Evolutionary conservation across 495 filamentous ascomycete species (phyloP).

Genomic region (Aspergillus funiculosus): DNA sequence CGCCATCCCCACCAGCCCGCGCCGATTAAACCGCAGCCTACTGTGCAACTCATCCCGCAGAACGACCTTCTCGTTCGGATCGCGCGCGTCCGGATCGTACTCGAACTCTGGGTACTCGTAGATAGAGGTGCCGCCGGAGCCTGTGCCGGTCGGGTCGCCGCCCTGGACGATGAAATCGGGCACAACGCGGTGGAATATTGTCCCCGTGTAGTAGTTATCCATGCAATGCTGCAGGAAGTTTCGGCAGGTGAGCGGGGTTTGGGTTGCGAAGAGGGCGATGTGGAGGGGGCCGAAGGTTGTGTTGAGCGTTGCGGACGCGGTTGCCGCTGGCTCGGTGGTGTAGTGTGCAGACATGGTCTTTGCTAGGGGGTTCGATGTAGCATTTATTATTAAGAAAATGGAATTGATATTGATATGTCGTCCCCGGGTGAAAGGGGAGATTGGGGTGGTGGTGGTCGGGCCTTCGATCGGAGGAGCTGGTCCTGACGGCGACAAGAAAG

Average conservation of each 20-base stretch:
- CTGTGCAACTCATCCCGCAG: slow-evolving; percentile 90
- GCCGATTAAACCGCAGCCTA: slow-evolving; percentile 84
- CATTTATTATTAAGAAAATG: too few species aligned
- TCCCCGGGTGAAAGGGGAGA: background rate
- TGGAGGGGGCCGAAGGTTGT: slow-evolving; percentile 84
- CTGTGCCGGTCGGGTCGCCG: slow-evolving; percentile 89
- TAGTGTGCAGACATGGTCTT: slow-evolving; percentile 86
- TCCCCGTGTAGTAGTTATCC: slow-evolving; percentile 89
- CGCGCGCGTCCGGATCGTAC: slow-evolving; percentile 57
- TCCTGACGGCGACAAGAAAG: too few species aligned
- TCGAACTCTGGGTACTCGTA: slow-evolving; percentile 79
- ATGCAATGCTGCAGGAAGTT: slow-evolving; percentile 95
- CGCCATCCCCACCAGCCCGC: slow-evolving; percentile 87
- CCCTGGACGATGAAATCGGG: slow-evolving; percentile 92
- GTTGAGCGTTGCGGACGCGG: slow-evolving; percentile 81
- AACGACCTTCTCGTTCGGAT: slow-evolving; percentile 52
- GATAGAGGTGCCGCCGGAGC: slow-evolving; percentile 84
- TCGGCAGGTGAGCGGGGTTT: slow-evolving; percentile 82
- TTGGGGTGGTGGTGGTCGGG: background rate
- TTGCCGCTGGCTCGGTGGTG: slow-evolving; percentile 88
- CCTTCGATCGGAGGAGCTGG: background rate
- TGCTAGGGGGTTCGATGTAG: slow-evolving; percentile 33
- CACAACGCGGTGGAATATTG: slow-evolving; percentile 88
- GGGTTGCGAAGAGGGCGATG: slow-evolving; percentile 88
- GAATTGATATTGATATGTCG: background rate